Conservation (phyloP, 805 yeast species). For the Candida sakaeoensis region DNA sequence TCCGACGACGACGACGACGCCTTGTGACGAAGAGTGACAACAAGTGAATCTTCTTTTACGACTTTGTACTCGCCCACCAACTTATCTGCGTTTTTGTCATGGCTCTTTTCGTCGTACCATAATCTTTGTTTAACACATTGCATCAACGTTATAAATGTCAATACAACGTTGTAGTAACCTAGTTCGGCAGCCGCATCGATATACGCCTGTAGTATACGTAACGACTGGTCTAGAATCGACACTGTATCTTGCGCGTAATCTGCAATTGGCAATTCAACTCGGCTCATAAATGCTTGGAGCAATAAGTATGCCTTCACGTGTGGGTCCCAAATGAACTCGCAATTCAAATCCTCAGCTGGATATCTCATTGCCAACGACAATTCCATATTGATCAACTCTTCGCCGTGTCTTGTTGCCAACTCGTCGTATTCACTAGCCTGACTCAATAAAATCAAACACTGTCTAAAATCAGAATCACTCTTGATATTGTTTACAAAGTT, state of each 20-base stretch:
- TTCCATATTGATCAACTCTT: constrained; percentile 80
- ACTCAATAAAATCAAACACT: constrained; percentile 57
- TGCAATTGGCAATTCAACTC: constrained; percentile 83
- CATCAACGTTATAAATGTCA: constrained; percentile 65
- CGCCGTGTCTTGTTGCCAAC: constrained; percentile 87
- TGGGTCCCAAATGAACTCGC: constrained; percentile 78
- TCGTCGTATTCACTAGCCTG: constrained; percentile 81
- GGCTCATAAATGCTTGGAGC: constrained; percentile 66
- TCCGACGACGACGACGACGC: constrained; percentile 50
- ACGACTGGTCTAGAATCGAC: constrained; percentile 87
- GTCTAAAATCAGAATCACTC: constrained; percentile 49
- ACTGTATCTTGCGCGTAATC: constrained; percentile 94
- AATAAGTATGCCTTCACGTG: constrained; percentile 75
- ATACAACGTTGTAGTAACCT: constrained; percentile 63
- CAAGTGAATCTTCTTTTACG: constrained; percentile 34
- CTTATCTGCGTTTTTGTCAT: constrained; percentile 47
- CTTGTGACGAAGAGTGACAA: constrained; percentile 51
- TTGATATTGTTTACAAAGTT: constrained; percentile 54
- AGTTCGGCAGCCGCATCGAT: constrained; percentile 86
- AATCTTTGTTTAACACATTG: constrained; percentile 83
- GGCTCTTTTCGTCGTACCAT: constrained; percentile 65
- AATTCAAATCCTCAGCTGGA: constrained; percentile 51
- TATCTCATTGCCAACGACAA: constrained; percentile 72
- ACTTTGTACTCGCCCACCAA: constrained; percentile 56
- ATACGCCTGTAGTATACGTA: constrained; percentile 90